Evolutionary conservation across 1,284 basidiomycete species (phyloP).

Genomic region (Cystobasidium pallidum): DNA sequence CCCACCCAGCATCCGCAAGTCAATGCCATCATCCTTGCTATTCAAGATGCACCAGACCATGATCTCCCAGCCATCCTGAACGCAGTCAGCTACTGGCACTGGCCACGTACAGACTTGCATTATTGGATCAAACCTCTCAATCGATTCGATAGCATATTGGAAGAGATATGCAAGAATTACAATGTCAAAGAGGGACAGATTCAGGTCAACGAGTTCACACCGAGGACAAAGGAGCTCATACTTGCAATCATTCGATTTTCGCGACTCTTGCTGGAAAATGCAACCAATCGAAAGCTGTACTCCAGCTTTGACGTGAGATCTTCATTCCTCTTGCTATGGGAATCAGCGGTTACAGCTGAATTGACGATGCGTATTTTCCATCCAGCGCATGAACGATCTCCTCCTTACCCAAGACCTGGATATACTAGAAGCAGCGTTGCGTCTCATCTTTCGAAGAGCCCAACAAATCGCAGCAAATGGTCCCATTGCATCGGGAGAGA

Average conservation of each 20-base stretch:
- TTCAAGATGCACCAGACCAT: conserved; percentile 59
- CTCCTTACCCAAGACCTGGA: conserved; percentile 87
- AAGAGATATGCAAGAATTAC: conserved; percentile 79
- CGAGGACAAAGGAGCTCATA: conserved; percentile 73
- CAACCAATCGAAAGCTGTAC: conserved; percentile 96
- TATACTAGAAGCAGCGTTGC: conserved; percentile 79
- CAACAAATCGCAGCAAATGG: conserved; percentile 62
- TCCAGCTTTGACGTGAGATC: conserved; percentile 95
- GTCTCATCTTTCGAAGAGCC: conserved; percentile 84
- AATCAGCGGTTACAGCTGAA: conserved; percentile 28
- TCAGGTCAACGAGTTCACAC: conserved; percentile 79
- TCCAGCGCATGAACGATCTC: conserved; percentile 83
- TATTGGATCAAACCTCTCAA: conserved; percentile 95
- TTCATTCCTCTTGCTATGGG: no score
- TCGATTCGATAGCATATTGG: conserved; percentile 88
- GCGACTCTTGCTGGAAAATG: conserved; percentile 90
- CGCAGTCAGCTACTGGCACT: conserved; percentile 80
- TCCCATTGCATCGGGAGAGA: conserved; percentile 56
- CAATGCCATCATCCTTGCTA: conserved; percentile 42
- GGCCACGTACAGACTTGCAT: conserved; percentile 95
- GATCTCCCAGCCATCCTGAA: conserved; percentile 68
- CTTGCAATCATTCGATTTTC: conserved; percentile 85
- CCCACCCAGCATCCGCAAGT: conserved; percentile 31
- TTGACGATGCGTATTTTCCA: conserved; percentile 38
- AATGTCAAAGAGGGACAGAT: conserved; percentile 51